phyloP scores from a whole-genome alignment of 768 basidiomycete genomes.

The Auricularia heimuer region DNA sequence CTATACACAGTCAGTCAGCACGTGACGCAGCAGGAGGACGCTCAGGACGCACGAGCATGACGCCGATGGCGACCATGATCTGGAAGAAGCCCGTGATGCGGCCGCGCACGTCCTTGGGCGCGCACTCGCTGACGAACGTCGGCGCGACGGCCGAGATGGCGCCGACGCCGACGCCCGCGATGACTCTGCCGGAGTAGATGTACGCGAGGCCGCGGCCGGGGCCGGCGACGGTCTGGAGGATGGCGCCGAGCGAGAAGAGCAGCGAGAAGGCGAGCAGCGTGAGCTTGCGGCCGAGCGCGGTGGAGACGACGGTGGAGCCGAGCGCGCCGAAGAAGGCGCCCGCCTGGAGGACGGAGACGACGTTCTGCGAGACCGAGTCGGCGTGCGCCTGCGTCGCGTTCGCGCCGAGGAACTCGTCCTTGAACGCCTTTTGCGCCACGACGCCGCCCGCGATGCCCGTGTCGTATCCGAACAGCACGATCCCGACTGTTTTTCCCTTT shows the following conservation, averaged over 20 bases:
- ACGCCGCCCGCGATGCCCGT: slow-evolving; percentile 63
- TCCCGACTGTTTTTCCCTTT: slow-evolving; percentile 28
- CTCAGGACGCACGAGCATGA: slow-evolving; percentile 41
- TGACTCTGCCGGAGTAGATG: slow-evolving; percentile 74
- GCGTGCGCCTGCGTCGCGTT: slow-evolving; percentile 5
- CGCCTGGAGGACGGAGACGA: slow-evolving; percentile 80
- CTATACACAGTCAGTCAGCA: slow-evolving; percentile 15
- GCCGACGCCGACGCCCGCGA: slow-evolving; percentile 75
- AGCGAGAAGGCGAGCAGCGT: slow-evolving; percentile 51
- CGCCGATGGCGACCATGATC: slow-evolving; percentile 76
- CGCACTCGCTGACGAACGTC: slow-evolving; percentile 78
- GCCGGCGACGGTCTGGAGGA: slow-evolving; percentile 59
- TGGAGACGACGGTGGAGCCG: slow-evolving; percentile 56
- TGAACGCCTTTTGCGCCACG: slow-evolving; percentile 52
- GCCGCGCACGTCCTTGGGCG: slow-evolving; percentile 79
- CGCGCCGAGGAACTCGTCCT: slow-evolving; percentile 48
- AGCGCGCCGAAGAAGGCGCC: slow-evolving; percentile 86
- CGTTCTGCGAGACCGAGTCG: slow-evolving; percentile 22
- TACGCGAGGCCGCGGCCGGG: slow-evolving; percentile 46
- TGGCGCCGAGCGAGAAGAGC: slow-evolving; percentile 63
- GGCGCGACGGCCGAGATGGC: slow-evolving; percentile 78
- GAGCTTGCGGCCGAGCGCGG: slow-evolving; percentile 58
- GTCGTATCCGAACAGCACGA: slow-evolving; percentile 73
- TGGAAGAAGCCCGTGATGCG: slow-evolving; percentile 82
- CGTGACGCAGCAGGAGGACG: slow-evolving; percentile 4